phyloP scores from a whole-genome alignment of 2,329 filamentous ascomycete species.

The Fusarium caatingaense region DNA sequence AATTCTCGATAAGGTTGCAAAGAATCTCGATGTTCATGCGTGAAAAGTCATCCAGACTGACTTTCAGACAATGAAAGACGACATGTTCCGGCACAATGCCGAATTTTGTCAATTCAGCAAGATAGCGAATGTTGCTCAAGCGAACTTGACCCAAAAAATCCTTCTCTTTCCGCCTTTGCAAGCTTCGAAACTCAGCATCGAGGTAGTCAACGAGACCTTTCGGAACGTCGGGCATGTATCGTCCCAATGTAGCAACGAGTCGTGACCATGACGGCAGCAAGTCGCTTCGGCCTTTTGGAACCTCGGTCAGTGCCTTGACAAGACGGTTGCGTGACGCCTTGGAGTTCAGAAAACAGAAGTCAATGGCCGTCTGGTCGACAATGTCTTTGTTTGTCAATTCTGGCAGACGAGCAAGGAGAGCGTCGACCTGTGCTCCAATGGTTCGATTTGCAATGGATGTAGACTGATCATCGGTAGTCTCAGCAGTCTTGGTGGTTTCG shows the following conservation, averaged over 20 bases:
- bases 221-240: constrained; percentile 94
- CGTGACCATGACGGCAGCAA: constrained; percentile 92
- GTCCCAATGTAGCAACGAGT: constrained; percentile 89
- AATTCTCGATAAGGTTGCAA: constrained; percentile 94
- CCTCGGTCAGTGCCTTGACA: constrained; percentile 91
- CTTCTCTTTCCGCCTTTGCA: constrained; percentile 96
- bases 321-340: constrained; percentile 96
- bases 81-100: constrained; percentile 98
- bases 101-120: constrained; percentile 97
- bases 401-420: constrained; percentile 85
- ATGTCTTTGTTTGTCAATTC: constrained; percentile 91
- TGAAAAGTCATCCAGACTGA: constrained; percentile 96
- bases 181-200: constrained; percentile 94
- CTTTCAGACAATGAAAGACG: constrained; percentile 98
- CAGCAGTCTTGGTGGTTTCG: constrained; percentile 62
- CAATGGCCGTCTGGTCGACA: constrained; percentile 91
- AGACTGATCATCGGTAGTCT: constrained; percentile 81
- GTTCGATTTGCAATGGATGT: constrained; percentile 98
- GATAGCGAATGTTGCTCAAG: constrained; percentile 94
- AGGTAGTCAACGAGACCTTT: constrained; percentile 92
- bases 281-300: constrained; percentile 93
- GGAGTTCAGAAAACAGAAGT: constrained; percentile 98
- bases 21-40: constrained; percentile 99
- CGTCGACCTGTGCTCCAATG: constrained; percentile 95
- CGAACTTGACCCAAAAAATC: constrained; percentile 96